phyloP scores from a whole-genome alignment of 257 asterid genomes.

The Lavandula angustifolia region DNA sequence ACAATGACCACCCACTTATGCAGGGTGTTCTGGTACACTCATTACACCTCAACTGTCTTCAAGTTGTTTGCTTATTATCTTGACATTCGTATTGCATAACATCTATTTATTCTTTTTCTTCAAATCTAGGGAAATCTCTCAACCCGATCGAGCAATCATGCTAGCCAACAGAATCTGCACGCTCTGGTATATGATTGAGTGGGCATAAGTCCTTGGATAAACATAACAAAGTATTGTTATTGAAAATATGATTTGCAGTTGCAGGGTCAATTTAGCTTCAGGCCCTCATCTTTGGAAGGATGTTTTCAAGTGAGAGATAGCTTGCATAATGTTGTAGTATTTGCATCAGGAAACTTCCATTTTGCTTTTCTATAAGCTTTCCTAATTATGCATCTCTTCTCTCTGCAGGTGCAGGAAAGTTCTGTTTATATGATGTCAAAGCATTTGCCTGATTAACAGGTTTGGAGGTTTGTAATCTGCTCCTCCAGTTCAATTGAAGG shows the following conservation, averaged over 20 bases:
- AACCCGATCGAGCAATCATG: slow-evolving; percentile 30
- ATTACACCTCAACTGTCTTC: slow-evolving; percentile 25
- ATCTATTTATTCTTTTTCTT: background rate
- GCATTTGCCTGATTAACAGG: slow-evolving; percentile 26
- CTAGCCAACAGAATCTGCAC: slow-evolving; percentile 34
- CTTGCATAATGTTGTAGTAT: slow-evolving; percentile 35
- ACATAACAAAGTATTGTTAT: background rate
- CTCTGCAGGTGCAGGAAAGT: slow-evolving; percentile 34
- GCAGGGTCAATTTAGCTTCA: slow-evolving; percentile 41
- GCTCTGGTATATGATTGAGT: slow-evolving; percentile 34
- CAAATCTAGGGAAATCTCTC: slow-evolving; percentile 37
- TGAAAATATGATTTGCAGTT: slow-evolving; percentile 31
- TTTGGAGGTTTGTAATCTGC: slow-evolving; percentile 21
- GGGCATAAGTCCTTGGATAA: slow-evolving; percentile 15
- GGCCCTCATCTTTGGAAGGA: slow-evolving; percentile 34
- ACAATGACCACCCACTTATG: slow-evolving; percentile 39
- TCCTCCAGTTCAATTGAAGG: slow-evolving; percentile 17
- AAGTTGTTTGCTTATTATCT: slow-evolving; percentile 4
- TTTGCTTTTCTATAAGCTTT: slow-evolving; percentile 15
- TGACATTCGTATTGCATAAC: background rate
- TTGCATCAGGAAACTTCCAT: slow-evolving; percentile 1
- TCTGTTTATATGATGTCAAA: slow-evolving; percentile 28
- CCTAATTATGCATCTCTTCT: slow-evolving; percentile 19
- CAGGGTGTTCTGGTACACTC: slow-evolving; percentile 39
- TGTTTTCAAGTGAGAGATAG: slow-evolving; percentile 36